Evolutionary conservation across 2,329 filamentous ascomycete genomes (phyloP), one percentile per base, ranked within the genome.

Genomic region (Blastomyces emzantsi): DNA sequence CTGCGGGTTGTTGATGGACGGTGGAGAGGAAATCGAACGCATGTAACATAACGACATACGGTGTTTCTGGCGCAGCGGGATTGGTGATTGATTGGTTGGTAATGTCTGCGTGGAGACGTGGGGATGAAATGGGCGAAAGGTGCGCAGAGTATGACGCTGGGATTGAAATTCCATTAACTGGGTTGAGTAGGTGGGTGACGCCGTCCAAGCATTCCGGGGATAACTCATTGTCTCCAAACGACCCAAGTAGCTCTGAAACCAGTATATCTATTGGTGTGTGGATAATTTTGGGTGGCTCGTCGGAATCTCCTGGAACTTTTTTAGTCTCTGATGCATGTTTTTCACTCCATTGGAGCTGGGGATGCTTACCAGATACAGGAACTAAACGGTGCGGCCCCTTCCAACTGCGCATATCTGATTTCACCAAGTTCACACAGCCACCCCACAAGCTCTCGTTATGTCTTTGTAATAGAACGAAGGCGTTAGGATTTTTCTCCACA

Each of bases 321-420:
- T 79, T 76, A 52, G 58, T 45, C n/a, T 74, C 72, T 52, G 75
- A 70, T 9, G 79, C 74, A 65, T 78, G 73, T 60, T 66, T 36
- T 66, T 66, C 17, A 59, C n/a, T 65, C 69, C 36, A 69, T 62
- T 15, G 19, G 47, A 22, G 47, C 25, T 3, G 43, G 39, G 49
- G 17, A 43, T 36, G 11, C 33, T 25, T 58, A 58, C 49, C 60
- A 36, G 62, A 60, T 17, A 39, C 36, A 49, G 61, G 19, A n/a
- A 30, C 45, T 25, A 59, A 39, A 25, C 68, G 69, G 33, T 65
- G 45, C 1, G 93, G 93, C 0, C 95, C 95, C 70, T 90, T 89
- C 95, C 95, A 99, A 65, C 88, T 88, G 59, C 94, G 87, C 94
- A 99, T 99, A 74, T 99, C 94, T 0, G 92, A 96, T 78, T 96